Percentiles rank a stretch among this genome's conserved stretches.
Conservation (phyloP, 352 stramenopile genomes). For the Phytophthora crassamura region DNA sequence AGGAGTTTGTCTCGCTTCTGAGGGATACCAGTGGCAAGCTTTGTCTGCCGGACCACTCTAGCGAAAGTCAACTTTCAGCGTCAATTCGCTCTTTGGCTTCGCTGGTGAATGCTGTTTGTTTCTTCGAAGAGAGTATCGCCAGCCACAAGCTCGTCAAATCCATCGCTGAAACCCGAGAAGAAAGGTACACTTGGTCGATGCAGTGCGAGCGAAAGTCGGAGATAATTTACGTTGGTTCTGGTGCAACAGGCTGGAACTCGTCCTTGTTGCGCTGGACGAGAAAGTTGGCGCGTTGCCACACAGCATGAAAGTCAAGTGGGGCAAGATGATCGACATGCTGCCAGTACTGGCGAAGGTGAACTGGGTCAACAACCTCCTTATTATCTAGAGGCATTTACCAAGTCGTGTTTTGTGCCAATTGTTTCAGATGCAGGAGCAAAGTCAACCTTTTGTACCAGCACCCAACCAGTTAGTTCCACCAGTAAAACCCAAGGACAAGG, state of each 20-base stretch:
- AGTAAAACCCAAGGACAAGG: conserved; percentile 11
- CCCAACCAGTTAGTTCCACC: conserved; percentile 7
- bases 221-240: conserved; percentile 1
- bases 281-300: conserved; percentile 11
- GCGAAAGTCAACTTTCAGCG: neutral
- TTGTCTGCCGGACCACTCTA: conserved; percentile 3
- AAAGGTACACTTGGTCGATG: conserved; percentile 20
- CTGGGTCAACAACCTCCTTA: neutral
- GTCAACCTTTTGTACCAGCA: neutral
- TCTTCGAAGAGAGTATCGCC: conserved; percentile 19
- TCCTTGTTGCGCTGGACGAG: conserved; percentile 30
- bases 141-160: conserved; percentile 7
- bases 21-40: conserved; percentile 5
- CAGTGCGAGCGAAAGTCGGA: neutral
- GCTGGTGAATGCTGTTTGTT: conserved; percentile 11
- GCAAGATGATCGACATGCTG: conserved; percentile 26
- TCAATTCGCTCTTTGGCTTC: conserved; percentile 9
- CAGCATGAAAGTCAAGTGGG: conserved; percentile 22
- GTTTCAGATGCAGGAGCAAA: conserved; percentile 26
- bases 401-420: neutral
- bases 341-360: conserved; percentile 24
- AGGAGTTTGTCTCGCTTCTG: conserved; percentile 4
- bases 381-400: conserved; percentile 1
- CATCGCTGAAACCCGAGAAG: conserved; percentile 23
- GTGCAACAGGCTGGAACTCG: conserved; percentile 28